Percentiles rank a stretch among this genome's conserved stretches.
Conservation (phyloP, 257 asterid genomes). For the Fraxinus excelsior region DNA sequence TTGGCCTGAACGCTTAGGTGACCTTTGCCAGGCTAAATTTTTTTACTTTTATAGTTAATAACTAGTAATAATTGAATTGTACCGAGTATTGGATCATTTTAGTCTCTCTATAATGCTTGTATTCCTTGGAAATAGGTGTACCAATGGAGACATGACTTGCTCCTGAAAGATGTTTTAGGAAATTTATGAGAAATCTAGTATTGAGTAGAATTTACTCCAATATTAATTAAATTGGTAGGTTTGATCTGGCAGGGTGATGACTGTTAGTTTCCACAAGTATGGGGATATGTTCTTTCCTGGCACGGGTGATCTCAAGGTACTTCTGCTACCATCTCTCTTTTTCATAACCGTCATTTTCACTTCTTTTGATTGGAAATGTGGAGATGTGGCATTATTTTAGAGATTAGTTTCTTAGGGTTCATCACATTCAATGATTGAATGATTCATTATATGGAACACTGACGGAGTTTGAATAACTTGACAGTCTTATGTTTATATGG, state of each 20-base stretch:
- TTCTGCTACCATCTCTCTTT: slow-evolving; percentile 25
- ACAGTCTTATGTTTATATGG: slow-evolving; percentile 11
- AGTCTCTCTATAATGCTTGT: neutral
- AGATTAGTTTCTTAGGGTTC: slow-evolving; percentile 14
- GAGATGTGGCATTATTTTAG: neutral
- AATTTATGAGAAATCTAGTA: neutral
- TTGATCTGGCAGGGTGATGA: slow-evolving; percentile 85
- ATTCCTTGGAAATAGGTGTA: neutral
- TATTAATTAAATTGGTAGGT: slow-evolving; percentile 22
- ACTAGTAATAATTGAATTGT: neutral
- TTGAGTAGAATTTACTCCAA: neutral
- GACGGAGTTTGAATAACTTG: neutral
- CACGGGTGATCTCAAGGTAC: slow-evolving; percentile 98
- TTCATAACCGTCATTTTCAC: slow-evolving; percentile 19
- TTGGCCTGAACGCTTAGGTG: neutral
- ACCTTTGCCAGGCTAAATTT: neutral
- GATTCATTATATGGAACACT: neutral
- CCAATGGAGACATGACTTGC: neutral
- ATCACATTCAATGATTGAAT: slow-evolving; percentile 12
- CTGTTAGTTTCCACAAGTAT: slow-evolving; percentile 98
- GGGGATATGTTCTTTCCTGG: slow-evolving; percentile 98
- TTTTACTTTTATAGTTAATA: neutral
- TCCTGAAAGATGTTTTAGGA: slow-evolving; percentile 6
- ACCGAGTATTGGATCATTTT: neutral
- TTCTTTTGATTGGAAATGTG: slow-evolving; percentile 2